Percentiles rank a stretch among this genome's conserved stretches.
Conservation (phyloP, 2,329 filamentous ascomycete species). For the Aspergillus latus region DNA sequence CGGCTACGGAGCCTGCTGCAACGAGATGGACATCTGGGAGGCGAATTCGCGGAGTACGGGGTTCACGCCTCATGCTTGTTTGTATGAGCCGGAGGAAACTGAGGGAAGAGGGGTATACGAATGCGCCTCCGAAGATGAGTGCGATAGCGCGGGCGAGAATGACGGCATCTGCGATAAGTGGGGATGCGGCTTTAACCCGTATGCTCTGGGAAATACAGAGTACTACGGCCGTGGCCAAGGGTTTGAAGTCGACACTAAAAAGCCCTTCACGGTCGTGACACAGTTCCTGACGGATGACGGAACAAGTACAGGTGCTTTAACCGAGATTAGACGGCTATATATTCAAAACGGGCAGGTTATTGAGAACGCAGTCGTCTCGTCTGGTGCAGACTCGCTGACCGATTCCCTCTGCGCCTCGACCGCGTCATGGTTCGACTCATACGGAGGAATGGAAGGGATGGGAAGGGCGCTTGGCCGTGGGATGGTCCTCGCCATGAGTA, state of each 20-base stretch:
- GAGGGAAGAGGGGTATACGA: constrained; percentile 45
- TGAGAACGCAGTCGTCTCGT: constrained; percentile 43
- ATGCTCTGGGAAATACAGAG: constrained; percentile 60
- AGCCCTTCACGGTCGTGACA: constrained; percentile 63
- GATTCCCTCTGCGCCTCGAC: constrained; percentile 55
- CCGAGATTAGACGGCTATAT: constrained; percentile 61
- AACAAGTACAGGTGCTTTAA: constrained; percentile 52
- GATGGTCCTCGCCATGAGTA: constrained; percentile 61
- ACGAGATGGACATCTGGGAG: constrained; percentile 69
- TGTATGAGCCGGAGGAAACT: constrained; percentile 48
- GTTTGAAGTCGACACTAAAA: constrained; percentile 55
- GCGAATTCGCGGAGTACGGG: constrained; percentile 63
- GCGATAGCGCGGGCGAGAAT: constrained; percentile 8
- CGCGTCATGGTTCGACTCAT: constrained; percentile 46
- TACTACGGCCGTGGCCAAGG: constrained; percentile 57
- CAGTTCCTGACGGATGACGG: constrained; percentile 57
- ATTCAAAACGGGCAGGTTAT: constrained; percentile 61
- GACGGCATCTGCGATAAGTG: constrained; percentile 62
- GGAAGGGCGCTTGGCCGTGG: constrained; percentile 54
- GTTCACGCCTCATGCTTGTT: constrained; percentile 57
- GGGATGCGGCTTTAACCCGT: constrained; percentile 67
- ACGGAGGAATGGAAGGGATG: constrained; percentile 58
- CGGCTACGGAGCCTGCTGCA: constrained; percentile 59
- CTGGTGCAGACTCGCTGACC: constrained; percentile 52
- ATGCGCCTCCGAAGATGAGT: constrained; percentile 38